Conservation (phyloP, 345 rosid genomes). For the Brassica incana region DNA sequence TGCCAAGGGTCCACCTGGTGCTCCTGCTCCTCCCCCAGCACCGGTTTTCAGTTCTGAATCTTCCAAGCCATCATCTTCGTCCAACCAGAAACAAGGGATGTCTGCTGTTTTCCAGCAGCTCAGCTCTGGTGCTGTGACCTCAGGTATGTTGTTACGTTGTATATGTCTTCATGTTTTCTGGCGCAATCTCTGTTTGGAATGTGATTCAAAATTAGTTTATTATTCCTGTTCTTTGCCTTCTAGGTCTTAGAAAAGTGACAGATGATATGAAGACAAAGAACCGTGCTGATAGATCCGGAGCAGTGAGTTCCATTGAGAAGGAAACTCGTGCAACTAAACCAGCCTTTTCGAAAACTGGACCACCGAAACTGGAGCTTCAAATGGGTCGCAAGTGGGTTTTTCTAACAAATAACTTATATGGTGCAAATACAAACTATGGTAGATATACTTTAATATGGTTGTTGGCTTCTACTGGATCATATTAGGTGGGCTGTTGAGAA, state of each 20-base stretch:
- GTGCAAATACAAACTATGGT: conserved; percentile 16
- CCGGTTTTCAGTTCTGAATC: neutral
- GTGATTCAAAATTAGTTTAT: neutral
- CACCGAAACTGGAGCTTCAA: conserved; percentile 94
- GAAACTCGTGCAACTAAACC: conserved; percentile 49
- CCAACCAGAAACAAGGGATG: neutral
- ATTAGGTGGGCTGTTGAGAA: conserved; percentile 96
- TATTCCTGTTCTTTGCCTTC: neutral
- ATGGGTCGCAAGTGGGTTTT: conserved; percentile 93
- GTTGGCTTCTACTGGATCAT: conserved; percentile 20
- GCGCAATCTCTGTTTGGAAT: neutral
- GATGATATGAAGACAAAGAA: conserved; percentile 79
- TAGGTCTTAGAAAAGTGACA: neutral
- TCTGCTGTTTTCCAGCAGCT: neutral
- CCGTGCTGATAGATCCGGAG: conserved; percentile 43
- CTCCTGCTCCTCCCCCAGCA: neutral
- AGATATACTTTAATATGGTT: neutral
- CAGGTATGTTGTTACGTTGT: neutral
- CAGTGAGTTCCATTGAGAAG: conserved; percentile 61
- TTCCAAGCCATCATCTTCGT: neutral
- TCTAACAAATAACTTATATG: neutral
- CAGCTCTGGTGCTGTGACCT: neutral
- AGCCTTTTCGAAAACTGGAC: conserved; percentile 69
- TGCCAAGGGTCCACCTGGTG: neutral
- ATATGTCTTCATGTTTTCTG: neutral